Base-by-base conservation (phyloP, 495 filamentous ascomycete genomes). In the Penicillium odoratum region DNA sequence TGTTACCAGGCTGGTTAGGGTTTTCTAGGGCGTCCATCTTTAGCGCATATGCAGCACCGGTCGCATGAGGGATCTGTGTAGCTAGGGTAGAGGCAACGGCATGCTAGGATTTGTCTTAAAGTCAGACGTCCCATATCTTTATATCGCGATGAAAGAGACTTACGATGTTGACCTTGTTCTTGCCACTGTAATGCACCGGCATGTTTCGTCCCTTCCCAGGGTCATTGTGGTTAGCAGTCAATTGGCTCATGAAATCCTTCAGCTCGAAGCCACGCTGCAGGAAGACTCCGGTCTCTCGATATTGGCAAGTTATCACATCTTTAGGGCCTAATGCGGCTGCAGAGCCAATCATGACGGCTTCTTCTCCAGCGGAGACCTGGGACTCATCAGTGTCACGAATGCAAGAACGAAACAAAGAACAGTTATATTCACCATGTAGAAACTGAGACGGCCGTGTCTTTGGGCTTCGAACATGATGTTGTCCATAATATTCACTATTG, bases 141-240 rank as follows among this genome's bases (percentile, higher is more conserved):
- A n/a, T 6, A 9, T 33, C 7, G 30, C 30, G 9, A 33, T 6
- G n/a, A 6, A 33, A 33, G 0, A 30, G 45, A 5, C 34, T 10
- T 38, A 57, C 63, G 33, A 59, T 16, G 18, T 13, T 31, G 18
- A 38, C 30, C 28, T 31, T 56, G 42, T 30, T 45, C 40, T 76
- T 79, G 63, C 88, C 90, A 38, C 90, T 92, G 57, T 96, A 97
- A 64, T 97, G 93, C n/a, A 96, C 89, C 13, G 93, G 93, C 93
- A 97, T 97, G 67, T 96, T 96, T 57, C 92, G 85, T 10, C 93
- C 93, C 61, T 78, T 81, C 3, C 92, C 92, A 5, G 72, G 69
- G 60, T 97, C 93, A 55, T 91, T 82, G 26, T 70, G 75, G 63
- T 96, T 97, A 18, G 93, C 84, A 71, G 97, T 95, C 10, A 97